phyloP scores from a whole-genome alignment of 371 early-diverging fungal species.

The Blakeslea trispora region DNA sequence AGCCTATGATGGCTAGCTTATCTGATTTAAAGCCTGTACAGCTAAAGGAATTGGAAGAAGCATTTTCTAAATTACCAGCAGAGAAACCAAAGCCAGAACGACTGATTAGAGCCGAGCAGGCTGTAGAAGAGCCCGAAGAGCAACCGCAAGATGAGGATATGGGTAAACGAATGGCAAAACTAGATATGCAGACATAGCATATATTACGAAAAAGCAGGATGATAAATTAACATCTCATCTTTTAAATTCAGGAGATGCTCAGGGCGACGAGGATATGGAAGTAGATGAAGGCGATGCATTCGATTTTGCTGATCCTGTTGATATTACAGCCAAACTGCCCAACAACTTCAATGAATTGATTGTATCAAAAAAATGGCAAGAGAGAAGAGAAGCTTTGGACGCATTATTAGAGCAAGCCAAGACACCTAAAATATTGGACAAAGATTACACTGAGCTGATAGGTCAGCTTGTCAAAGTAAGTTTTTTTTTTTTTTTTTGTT shows the following conservation, averaged over 20 bases:
- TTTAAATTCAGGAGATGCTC: constrained; percentile 13
- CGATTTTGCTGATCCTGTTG: constrained; percentile 89
- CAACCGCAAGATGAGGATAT: constrained; percentile 37
- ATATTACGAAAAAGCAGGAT: too few species aligned
- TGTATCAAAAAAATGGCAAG: constrained; percentile 93
- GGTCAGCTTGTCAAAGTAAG: constrained; percentile 79
- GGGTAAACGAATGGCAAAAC: background rate
- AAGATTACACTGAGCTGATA: constrained; percentile 81
- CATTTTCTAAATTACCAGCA: constrained; percentile 73
- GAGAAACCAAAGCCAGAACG: constrained; percentile 71
- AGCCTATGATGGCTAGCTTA: constrained; percentile 65
- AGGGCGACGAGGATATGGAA: constrained; percentile 38
- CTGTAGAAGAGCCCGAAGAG: constrained; percentile 51
- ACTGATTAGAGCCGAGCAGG: constrained; percentile 79
- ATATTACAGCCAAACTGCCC: constrained; percentile 84
- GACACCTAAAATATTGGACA: constrained; percentile 76
- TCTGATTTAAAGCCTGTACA: constrained; percentile 85
- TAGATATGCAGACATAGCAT: too few species aligned
- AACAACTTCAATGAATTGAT: constrained; percentile 75
- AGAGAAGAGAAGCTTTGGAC: constrained; percentile 91
- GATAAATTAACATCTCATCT: background rate
- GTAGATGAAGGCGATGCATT: constrained; percentile 54
- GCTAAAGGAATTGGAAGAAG: constrained; percentile 85
- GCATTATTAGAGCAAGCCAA: constrained; percentile 69
- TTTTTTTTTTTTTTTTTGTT: background rate